phyloP scores from a whole-genome alignment of 306 rosid genomes.

The Medicago arabica region DNA sequence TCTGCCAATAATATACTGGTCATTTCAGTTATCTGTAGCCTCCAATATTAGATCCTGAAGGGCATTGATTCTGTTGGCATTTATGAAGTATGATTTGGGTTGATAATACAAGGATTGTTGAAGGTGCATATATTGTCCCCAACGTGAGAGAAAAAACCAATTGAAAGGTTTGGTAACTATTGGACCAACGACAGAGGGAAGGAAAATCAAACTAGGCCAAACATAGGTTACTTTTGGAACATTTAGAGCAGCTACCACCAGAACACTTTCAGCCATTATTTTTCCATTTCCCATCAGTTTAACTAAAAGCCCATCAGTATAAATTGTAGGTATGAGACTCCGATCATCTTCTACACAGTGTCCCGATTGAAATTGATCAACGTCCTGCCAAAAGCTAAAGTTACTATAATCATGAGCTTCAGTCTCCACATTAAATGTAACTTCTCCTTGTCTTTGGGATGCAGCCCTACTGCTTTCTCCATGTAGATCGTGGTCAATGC shows the following conservation, averaged over 20 bases:
- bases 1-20: slow-evolving; percentile 58
- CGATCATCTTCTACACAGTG: background rate
- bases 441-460: background rate
- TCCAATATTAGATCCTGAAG: slow-evolving; percentile 57
- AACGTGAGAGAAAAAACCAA: background rate
- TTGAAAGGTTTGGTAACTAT: background rate
- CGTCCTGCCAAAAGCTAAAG: too few relatives aligned
- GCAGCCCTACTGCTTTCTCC: background rate
- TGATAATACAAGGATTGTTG: background rate
- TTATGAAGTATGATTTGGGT: slow-evolving; percentile 1
- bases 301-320: slow-evolving; percentile 4
- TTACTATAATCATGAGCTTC: background rate
- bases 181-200: slow-evolving; percentile 16
- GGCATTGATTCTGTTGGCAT: slow-evolving; percentile 32
- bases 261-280: background rate
- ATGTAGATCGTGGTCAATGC: background rate
- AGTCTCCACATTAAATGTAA: background rate
- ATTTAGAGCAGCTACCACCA: background rate
- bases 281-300: slow-evolving; percentile 5
- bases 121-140: background rate
- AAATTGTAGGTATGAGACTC: background rate
- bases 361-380: background rate
- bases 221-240: slow-evolving; percentile 9
- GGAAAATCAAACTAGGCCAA: background rate
- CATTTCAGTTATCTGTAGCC: slow-evolving; percentile 61